These are phyloP conservation scores for Pochonia chlamydosporia DNA, from an alignment of 2,329 filamentous ascomycete genomes.

Conservation along the genomic window DNA sequence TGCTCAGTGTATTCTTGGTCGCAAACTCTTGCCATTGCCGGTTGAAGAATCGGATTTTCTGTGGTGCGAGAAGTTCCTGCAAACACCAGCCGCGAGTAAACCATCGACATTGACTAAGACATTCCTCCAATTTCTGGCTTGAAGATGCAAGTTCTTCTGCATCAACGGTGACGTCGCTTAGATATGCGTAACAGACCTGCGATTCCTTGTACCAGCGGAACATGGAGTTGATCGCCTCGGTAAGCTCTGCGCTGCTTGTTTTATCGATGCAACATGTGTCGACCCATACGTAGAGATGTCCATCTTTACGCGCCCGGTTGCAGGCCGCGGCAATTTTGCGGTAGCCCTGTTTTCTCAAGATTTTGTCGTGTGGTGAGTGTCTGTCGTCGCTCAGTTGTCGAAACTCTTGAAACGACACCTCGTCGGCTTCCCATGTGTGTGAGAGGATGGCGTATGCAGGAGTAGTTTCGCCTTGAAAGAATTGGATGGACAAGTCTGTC, in stretches of 20 bases:
- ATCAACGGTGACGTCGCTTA: constrained; percentile 2
- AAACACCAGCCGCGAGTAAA: constrained; percentile 49
- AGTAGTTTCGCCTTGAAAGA: neutral
- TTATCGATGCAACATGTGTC: constrained; percentile 16
- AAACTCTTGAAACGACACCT: constrained; percentile 9
- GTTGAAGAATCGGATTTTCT: constrained; percentile 22
- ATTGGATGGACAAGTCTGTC: neutral
- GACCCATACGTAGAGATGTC: constrained; percentile 8
- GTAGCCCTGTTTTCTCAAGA: neutral
- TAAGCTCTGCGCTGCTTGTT: no score
- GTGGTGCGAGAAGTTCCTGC: constrained; percentile 57
- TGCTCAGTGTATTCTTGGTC: constrained; percentile 13
- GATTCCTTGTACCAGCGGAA: constrained; percentile 11
- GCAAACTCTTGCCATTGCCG: constrained; percentile 20
- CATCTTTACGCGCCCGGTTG: neutral
- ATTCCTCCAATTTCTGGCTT: neutral
- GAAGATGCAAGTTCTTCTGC: no score
- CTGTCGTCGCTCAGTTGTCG: neutral
- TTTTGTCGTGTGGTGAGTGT: neutral
- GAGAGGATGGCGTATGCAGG: constrained; percentile 12
- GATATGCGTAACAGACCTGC: neutral
- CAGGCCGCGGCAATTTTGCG: neutral
- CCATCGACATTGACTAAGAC: constrained; percentile 17
- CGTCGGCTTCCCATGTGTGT: constrained; percentile 11
- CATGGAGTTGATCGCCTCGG: no score